phyloP scores from a whole-genome alignment of 139 green algal genomes.

The Haematococcus lacustris region DNA sequence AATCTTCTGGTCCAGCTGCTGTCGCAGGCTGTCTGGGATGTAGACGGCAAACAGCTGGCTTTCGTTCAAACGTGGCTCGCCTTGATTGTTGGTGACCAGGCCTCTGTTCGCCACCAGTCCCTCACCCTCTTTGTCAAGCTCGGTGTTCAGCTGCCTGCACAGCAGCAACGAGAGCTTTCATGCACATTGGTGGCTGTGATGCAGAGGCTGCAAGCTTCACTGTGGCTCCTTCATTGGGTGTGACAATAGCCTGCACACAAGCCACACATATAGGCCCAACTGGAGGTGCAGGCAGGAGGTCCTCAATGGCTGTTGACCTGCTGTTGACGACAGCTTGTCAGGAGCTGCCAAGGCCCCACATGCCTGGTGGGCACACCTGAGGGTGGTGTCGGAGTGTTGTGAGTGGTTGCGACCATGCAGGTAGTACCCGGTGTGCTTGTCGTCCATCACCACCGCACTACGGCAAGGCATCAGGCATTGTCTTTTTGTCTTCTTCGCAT shows the following conservation, averaged over 20 bases:
- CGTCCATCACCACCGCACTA: constrained; percentile 48
- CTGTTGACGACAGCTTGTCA: too few species aligned
- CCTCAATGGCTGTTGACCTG: background rate
- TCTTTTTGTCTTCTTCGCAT: too few species aligned
- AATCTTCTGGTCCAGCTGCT: constrained; percentile 45
- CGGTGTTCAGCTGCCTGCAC: constrained; percentile 42
- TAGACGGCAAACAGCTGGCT: constrained; percentile 51
- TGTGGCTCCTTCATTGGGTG: too few species aligned
- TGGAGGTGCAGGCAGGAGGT: too few species aligned
- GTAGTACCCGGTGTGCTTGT: constrained; percentile 48
- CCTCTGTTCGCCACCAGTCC: constrained; percentile 45
- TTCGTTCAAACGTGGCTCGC: constrained; percentile 31
- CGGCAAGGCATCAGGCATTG: too few species aligned
- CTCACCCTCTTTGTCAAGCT: constrained; percentile 51
- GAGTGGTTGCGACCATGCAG: constrained; percentile 61
- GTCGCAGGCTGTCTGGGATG: constrained; percentile 35
- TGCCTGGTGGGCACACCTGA: constrained; percentile 35
- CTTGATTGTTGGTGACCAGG: constrained; percentile 22
- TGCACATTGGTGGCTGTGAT: too few species aligned
- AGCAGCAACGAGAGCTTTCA: too few species aligned
- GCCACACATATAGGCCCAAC: too few species aligned
- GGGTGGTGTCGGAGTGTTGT: constrained; percentile 42
- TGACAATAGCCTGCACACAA: too few species aligned
- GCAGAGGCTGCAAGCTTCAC: too few species aligned
- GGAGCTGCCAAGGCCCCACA: too few species aligned